These are phyloP conservation scores for Aspergillus jensenii DNA, from an alignment of 2,329 filamentous ascomycete genomes.

Conservation along the genomic window DNA sequence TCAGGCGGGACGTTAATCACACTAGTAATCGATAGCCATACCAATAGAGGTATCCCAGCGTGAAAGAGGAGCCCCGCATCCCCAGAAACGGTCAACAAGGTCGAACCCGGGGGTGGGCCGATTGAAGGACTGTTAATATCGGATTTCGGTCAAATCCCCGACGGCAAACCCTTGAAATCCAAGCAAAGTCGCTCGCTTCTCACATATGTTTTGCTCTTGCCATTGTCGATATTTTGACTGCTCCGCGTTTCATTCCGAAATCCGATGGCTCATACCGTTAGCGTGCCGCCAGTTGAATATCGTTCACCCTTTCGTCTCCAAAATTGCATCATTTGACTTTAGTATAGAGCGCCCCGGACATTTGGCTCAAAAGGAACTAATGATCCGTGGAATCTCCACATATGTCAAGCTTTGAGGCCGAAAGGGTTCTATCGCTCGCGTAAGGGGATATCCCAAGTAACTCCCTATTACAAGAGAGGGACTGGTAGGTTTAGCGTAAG, in stretches of 20 bases:
- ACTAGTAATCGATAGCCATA: not conserved
- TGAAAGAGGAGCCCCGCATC: not conserved
- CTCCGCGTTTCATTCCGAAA: not conserved
- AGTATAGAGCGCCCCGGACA: not conserved
- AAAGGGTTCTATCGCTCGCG: too few species aligned
- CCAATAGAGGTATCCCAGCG: not conserved
- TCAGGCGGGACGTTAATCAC: not conserved
- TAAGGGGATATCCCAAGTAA: too few species aligned
- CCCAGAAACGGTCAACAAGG: not conserved
- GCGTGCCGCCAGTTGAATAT: not conserved
- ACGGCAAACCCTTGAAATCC: not conserved
- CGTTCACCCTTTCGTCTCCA: not conserved
- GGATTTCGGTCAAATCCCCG: not conserved
- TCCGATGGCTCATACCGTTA: not conserved
- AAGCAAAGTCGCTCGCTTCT: not conserved
- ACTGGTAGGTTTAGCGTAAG: too few species aligned
- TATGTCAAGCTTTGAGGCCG: not conserved
- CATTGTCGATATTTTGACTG: not conserved
- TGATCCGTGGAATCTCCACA: not conserved
- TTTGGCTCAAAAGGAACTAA: not conserved
- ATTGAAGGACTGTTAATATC: not conserved
- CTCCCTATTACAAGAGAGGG: too few species aligned
- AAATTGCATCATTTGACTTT: not conserved
- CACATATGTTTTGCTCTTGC: too few species aligned
- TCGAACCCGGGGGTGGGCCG: not conserved